Conservation (phyloP, 306 rosid genomes). For the Rosa multiflora region DNA sequence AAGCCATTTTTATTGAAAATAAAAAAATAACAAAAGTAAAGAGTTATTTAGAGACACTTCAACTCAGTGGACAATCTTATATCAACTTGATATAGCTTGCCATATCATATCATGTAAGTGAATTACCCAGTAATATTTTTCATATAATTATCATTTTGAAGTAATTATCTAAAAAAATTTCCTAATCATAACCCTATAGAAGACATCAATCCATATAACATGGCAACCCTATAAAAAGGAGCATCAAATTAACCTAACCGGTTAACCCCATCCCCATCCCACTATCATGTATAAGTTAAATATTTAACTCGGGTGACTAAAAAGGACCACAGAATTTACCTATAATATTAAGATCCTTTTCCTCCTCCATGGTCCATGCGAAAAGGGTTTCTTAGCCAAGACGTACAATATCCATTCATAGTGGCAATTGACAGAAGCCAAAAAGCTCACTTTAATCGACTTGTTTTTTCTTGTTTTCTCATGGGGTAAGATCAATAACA, state of each 20-base stretch:
- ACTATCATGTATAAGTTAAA: not conserved
- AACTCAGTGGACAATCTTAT: no score
- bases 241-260: not conserved
- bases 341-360: constrained; percentile 5
- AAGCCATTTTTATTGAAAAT: not conserved
- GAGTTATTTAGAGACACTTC: not conserved
- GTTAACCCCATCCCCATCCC: not conserved
- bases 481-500: constrained; percentile 6
- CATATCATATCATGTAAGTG: no score
- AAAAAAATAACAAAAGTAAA: not conserved
- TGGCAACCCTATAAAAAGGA: not conserved
- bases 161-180: not conserved
- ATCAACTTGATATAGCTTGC: no score
- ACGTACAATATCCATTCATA: constrained; percentile 2
- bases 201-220: constrained; percentile 4
- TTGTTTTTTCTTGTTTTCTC: not conserved
- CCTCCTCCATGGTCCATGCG: constrained; percentile 1
- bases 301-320: not conserved
- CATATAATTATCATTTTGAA: not conserved
- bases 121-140: not conserved
- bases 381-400: constrained; percentile 4
- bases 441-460: not conserved
- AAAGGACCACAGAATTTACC: not conserved
- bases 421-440: not conserved
- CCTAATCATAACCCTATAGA: not conserved